These are phyloP conservation scores for Alternaria panax DNA, from an alignment of 2,329 filamentous ascomycete genomes.

Conservation along the genomic window DNA sequence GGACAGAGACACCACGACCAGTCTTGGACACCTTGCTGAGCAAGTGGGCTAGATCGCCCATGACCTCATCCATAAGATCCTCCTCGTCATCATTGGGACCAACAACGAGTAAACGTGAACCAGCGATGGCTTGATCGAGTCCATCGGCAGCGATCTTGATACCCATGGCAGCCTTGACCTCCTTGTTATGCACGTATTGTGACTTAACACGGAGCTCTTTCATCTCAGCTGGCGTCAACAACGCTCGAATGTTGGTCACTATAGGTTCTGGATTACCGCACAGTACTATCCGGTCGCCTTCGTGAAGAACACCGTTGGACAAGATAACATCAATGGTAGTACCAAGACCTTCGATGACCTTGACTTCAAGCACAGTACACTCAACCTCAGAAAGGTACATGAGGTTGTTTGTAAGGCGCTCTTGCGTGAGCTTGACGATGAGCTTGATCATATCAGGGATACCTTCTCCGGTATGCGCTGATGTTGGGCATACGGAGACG, in stretches of 20 bases:
- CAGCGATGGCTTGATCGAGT: conserved; percentile 94
- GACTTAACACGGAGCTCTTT: conserved; percentile 96
- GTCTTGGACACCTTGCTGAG: conserved; percentile 91
- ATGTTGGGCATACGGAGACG: conserved; percentile 96
- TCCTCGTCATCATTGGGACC: conserved; percentile 96
- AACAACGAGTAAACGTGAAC: conserved; percentile 91
- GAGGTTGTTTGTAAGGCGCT: conserved; percentile 94
- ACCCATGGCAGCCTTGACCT: conserved; percentile 97
- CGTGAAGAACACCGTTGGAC: conserved; percentile 91
- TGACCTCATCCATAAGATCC: conserved; percentile 94
- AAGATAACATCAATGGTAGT: conserved; percentile 98
- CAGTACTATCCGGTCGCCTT: conserved; percentile 92
- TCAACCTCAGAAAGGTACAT: conserved; percentile 99
- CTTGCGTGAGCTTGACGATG: conserved; percentile 88
- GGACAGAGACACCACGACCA: conserved; percentile 93
- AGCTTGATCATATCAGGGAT: conserved; percentile 99
- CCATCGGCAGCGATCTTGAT: conserved; percentile 98
- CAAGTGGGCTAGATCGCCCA: conserved; percentile 89
- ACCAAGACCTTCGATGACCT: conserved; percentile 97
- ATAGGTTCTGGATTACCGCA: conserved; percentile 98
- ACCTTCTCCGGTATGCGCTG: conserved; percentile 98
- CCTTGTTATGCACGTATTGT: conserved; percentile 97
- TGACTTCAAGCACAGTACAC: conserved; percentile 97
- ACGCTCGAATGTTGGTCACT: conserved; percentile 90
- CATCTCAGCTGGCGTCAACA: conserved; percentile 90